Percentiles rank a stretch among this genome's conserved stretches.
Evolutionary conservation across 2,329 filamentous ascomycete genomes (phyloP).

Genomic region (Byssothecium circinans): DNA sequence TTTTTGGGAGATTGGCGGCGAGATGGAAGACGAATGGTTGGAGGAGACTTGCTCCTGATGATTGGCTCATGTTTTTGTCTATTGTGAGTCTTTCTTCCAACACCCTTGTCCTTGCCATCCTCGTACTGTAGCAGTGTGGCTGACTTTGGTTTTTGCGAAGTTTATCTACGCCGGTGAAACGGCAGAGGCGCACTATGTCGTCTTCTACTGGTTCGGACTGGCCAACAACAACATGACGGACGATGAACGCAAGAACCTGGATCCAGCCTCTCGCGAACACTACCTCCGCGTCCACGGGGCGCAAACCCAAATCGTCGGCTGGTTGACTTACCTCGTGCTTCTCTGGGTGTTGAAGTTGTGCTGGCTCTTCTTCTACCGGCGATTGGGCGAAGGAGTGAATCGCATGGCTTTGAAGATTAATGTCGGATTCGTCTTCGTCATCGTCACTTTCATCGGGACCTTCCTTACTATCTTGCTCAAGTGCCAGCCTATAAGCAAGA

Average conservation of each 20-base stretch:
- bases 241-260: constrained; percentile 51
- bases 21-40: neutral
- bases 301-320: constrained; percentile 57
- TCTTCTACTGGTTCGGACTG: constrained; percentile 10
- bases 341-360: constrained; percentile 59
- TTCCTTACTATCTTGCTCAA: constrained; percentile 55
- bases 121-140: no score
- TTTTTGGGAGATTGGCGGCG: neutral
- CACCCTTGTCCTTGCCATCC: no score
- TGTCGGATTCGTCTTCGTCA: constrained; percentile 55
- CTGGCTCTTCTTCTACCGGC: constrained; percentile 59
- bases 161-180: constrained; percentile 55
- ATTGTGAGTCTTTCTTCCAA: neutral
- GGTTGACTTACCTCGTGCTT: constrained; percentile 57
- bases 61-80: neutral
- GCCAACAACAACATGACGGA: constrained; percentile 50
- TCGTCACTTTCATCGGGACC: constrained; percentile 53
- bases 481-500: constrained; percentile 56
- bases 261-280: constrained; percentile 51
- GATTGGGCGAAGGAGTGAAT: constrained; percentile 40
- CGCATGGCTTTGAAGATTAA: constrained; percentile 37
- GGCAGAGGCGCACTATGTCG: constrained; percentile 52
- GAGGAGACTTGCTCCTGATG: neutral
- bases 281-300: constrained; percentile 55
- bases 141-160: constrained; percentile 26